Evolutionary conservation across 371 early-diverging fungal genomes (phyloP), one percentile per base, ranked within the genome.

Genomic region (Mortierella sp.): DNA sequence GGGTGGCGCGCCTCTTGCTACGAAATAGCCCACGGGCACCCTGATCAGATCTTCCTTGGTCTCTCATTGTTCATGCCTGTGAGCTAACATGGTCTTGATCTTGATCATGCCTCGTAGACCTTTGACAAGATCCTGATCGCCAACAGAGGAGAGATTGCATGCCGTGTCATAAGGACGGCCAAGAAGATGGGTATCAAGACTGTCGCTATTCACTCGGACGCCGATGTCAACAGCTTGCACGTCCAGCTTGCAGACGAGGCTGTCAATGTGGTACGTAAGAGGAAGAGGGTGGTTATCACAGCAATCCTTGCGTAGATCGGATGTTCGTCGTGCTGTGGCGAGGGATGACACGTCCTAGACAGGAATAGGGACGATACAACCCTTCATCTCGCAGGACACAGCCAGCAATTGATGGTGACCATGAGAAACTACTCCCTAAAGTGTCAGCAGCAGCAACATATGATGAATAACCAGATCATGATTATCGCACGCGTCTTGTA

Each of bases 131-230:
- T 98, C 53, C 86, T 98, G 50, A 91, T 98, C 66, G 98, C 98
- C 41, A 98, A 98, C 83, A 90, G 98, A 57, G 98, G 98, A 61
- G 98, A 98, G 81, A 97, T 96, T 61, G 96, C 98, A 1, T 91
- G 93, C 81, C 88, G 97, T 57, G 93, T 98, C 44, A 95, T 96
- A 73, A 88, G 88, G 53, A 95, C 96, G 1, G 94, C 91, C 63
- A 84, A 82, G 63, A 88, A 88, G 65, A 81, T 94, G 82, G 90
- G 91, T 40, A 94, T 98, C 74, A 88, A 93, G 66, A 95, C 97
- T 3, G 96, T 96, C 0, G 96, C 96, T 28, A 92, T 98, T 41
- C 96, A 95, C 84, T 92, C 93, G 12, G 96, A 96, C 69, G 95
- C 96, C 37, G 95, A 94, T 81, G 85, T 85, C 57, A 82, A 86